Evolutionary conservation across 2,329 filamentous ascomycete species (phyloP).

Genomic region (Chaetothyriales sp.): DNA sequence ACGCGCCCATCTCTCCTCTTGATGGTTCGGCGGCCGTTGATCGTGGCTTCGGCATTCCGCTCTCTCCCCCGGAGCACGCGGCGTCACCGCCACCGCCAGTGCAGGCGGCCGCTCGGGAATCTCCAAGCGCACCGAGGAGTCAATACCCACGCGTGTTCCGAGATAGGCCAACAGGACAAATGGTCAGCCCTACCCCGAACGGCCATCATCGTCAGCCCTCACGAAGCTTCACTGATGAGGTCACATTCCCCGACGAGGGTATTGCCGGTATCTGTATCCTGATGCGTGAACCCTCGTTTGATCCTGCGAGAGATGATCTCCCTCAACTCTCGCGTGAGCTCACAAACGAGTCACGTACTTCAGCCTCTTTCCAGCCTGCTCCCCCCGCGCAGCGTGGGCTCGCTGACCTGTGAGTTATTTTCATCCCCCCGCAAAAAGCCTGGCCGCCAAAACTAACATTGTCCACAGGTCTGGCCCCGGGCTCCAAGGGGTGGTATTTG

Average conservation of each 20-base stretch:
- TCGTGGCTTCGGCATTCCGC: background rate
- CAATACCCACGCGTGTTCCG: background rate
- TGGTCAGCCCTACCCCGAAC: constrained; percentile 1
- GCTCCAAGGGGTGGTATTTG: constrained; percentile 7
- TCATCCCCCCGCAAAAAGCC: background rate
- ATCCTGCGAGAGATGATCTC: constrained; percentile 2
- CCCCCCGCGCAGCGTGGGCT: background rate
- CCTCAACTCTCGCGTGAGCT: constrained; percentile 1
- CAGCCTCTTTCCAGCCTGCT: background rate
- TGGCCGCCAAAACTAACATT: background rate
- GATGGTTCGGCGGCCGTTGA: background rate
- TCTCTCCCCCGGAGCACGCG: background rate
- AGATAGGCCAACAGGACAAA: background rate
- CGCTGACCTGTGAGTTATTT: constrained; percentile 6
- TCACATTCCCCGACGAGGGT: constrained; percentile 15
- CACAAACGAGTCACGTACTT: background rate
- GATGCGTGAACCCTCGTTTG: constrained; percentile 10
- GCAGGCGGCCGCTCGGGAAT: background rate
- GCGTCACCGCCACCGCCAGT: too few species aligned
- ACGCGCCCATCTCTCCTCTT: background rate
- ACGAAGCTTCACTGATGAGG: constrained; percentile 12
- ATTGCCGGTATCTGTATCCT: constrained; percentile 16
- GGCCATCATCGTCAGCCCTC: constrained; percentile 11
- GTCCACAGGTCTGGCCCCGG: background rate
- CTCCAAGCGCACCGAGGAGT: background rate